phyloP scores from a whole-genome alignment of 1,284 basidiomycete genomes.

The Schizophyllum amplum region DNA sequence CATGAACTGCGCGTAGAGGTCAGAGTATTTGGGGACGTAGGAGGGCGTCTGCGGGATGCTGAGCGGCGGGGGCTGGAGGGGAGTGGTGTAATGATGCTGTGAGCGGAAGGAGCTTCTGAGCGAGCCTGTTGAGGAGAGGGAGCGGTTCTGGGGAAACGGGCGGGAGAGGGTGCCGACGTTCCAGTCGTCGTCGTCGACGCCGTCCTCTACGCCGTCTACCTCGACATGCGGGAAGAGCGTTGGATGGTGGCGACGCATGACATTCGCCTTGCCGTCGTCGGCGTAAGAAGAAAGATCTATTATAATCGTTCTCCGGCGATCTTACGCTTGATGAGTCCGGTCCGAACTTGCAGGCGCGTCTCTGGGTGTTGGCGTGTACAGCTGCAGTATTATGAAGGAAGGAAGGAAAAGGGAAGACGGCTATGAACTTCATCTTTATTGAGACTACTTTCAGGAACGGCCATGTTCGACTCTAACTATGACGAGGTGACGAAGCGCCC shows the following conservation, averaged over 20 bases:
- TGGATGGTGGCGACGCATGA: constrained; percentile 45
- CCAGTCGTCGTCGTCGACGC: constrained; percentile 37
- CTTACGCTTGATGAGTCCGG: background rate
- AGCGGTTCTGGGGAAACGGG: constrained; percentile 8
- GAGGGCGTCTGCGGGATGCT: constrained; percentile 16
- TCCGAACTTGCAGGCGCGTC: background rate
- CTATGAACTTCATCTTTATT: no score
- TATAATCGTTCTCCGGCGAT: constrained; percentile 1
- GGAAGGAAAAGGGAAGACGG: no score
- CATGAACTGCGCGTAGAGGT: constrained; percentile 72
- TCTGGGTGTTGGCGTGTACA: background rate
- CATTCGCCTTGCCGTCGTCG: background rate
- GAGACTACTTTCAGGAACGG: no score
- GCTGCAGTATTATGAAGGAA: no score
- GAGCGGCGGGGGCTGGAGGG: constrained; percentile 21
- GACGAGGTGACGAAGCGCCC: no score
- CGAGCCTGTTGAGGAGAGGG: constrained; percentile 5
- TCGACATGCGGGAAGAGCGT: constrained; percentile 63
- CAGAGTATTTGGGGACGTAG: constrained; percentile 41
- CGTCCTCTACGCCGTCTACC: constrained; percentile 34
- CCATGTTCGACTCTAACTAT: no score
- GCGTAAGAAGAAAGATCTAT: background rate
- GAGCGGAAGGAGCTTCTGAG: constrained; percentile 4
- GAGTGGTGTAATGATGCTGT: constrained; percentile 22
- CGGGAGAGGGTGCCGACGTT: constrained; percentile 14